Percentiles rank a stretch among this genome's conserved stretches.
These are phyloP conservation scores for Moricandia moricandioides DNA, from an alignment of 345 rosid genomes.

Conservation along the genomic window DNA sequence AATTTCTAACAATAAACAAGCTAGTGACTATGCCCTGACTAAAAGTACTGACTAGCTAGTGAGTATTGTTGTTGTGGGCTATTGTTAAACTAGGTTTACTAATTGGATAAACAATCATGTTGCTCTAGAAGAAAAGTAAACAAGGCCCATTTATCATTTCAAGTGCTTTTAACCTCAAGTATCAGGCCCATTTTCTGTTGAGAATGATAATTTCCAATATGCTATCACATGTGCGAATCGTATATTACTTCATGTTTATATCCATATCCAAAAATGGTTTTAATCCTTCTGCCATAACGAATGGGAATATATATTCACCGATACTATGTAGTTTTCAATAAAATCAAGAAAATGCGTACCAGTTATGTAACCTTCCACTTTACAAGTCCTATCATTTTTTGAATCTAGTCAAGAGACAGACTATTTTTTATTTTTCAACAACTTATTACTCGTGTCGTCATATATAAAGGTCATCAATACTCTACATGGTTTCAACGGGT, in stretches of 20 bases:
- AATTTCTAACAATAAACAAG: neutral
- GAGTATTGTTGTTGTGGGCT: neutral
- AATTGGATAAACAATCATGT: neutral
- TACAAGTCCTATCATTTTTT: neutral
- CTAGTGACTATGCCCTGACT: neutral
- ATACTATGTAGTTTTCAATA: neutral
- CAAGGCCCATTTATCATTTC: neutral
- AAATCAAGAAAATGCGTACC: too few species aligned
- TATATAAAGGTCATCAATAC: neutral
- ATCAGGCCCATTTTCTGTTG: constrained; percentile 9
- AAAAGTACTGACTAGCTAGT: neutral
- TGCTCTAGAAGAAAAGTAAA: neutral
- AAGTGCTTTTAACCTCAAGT: neutral
- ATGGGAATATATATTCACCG: neutral
- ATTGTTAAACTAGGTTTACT: neutral
- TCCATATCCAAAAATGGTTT: neutral
- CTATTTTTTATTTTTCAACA: neutral
- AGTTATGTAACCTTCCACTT: neutral
- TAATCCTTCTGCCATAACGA: neutral
- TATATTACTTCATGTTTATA: neutral
- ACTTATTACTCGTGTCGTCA: neutral
- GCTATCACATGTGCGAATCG: neutral
- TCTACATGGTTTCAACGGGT: neutral
- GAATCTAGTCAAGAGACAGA: neutral
- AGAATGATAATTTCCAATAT: neutral